phyloP scores from a whole-genome alignment of 1,139 yeast genomes.

The Suhomyces bolitotheri region DNA sequence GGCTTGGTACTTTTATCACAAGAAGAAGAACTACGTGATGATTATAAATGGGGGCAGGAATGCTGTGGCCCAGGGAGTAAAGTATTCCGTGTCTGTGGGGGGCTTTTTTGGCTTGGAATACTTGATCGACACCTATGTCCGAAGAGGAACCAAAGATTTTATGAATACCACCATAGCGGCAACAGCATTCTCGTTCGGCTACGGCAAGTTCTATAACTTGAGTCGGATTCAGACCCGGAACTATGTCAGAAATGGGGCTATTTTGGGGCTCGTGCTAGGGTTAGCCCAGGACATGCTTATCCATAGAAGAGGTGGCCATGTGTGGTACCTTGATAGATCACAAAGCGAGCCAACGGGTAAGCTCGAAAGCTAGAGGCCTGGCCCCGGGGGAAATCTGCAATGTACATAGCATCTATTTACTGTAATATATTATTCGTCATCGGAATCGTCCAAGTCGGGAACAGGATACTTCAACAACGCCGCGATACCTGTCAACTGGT shows the following conservation, averaged over 20 bases:
- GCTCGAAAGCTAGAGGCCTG: not conserved
- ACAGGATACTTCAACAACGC: constrained; percentile 82
- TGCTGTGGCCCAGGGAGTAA: constrained; percentile 47
- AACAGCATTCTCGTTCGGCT: constrained; percentile 49
- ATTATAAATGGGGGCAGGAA: constrained; percentile 51
- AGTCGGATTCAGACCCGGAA: constrained; percentile 48
- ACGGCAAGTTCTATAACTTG: constrained; percentile 48
- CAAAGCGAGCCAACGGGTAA: not conserved
- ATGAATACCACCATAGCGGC: constrained; percentile 61
- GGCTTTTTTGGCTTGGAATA: constrained; percentile 65
- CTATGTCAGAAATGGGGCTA: constrained; percentile 53
- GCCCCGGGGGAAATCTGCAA: not conserved
- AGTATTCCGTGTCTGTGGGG: constrained; percentile 49
- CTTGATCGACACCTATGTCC: constrained; percentile 46
- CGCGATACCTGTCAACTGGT: constrained; percentile 89
- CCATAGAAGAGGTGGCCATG: constrained; percentile 56
- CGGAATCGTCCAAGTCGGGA: constrained; percentile 78
- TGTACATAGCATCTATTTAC: not conserved
- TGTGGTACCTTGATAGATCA: constrained; percentile 55
- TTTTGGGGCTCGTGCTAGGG: constrained; percentile 62
- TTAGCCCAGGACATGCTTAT: constrained; percentile 64
- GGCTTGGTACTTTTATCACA: constrained; percentile 90
- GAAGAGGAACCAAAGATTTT: constrained; percentile 59
- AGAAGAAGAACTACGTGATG: constrained; percentile 78
- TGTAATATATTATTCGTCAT: constrained; percentile 27